Evolutionary conservation across 257 asterid genomes (phyloP), one percentile per base, ranked within the genome.

Genomic region (Datura wrightii): DNA sequence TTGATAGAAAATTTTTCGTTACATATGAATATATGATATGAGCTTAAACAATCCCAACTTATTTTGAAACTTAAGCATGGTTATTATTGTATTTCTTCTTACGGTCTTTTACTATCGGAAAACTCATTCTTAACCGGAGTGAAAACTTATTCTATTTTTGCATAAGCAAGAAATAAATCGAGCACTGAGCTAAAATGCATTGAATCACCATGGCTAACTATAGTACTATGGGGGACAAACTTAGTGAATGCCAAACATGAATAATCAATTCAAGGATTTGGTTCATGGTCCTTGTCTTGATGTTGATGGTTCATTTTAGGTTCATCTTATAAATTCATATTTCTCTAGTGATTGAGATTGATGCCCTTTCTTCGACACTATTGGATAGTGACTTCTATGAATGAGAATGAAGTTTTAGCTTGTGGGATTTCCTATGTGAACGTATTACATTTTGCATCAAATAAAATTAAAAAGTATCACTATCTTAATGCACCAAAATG

Each of bases 191-290:
- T 34, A n/a, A 71, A 71, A 44, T 44, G 10, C 79, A 71, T 71
- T n/a, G 10, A 44, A 71, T 42, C 53, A n/a, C 79, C 39, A 62
- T 58, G 62, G 31, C 34, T 58, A n/a, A n/a, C n/a, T 39, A 16
- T 69, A 69, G 52, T 50, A 34, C 8, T 78, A 78, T 78, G 14
- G 31, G 31, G 82, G 82, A 34, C 82, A 76, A 76, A 76, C 19
- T 74, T 74, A 11, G 16, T 76, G 44, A 48, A 24, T 48, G 81
- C 8, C 81, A 76, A 76, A 72, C 37, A 19, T 46, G 41, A 72
- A 72, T 48, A 42, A 76, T 31, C 62, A 76, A 2, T 50, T 76
- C 46, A 52, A 78, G 19, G 41, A 50, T 31, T 52, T 48, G 82
- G 82, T 16, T 50, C 24, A 7, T 76, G 44, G 55, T 14, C 62